phyloP scores from a whole-genome alignment of 2,329 filamentous ascomycete genomes.

The Aureobasidium vineae region DNA sequence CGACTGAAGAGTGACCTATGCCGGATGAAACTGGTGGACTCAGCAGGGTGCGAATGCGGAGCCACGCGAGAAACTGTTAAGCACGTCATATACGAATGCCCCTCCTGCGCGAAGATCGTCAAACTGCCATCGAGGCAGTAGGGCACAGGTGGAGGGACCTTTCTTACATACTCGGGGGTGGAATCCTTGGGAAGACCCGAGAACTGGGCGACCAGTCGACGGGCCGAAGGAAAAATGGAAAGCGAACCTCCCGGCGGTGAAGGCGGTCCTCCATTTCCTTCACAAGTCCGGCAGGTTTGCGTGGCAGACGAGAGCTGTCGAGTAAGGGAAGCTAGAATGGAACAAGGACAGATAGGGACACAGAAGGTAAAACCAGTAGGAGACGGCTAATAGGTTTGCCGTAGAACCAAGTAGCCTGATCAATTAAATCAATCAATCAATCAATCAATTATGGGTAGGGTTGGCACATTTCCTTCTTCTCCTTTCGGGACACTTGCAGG shows the following conservation, averaged over 20 bases:
- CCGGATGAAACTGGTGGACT: neutral
- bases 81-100: neutral
- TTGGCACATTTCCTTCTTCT: too few species aligned
- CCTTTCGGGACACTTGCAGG: too few species aligned
- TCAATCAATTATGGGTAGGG: too few species aligned
- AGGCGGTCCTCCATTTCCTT: constrained; percentile 3
- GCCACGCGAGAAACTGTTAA: neutral
- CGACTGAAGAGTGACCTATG: neutral
- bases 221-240: constrained; percentile 10
- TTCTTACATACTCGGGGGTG: constrained; percentile 1
- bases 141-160: constrained; percentile 6
- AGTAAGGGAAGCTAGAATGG: constrained; percentile 18
- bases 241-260: neutral
- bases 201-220: neutral
- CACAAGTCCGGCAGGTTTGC: neutral
- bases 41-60: neutral
- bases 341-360: constrained; percentile 7
- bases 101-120: neutral
- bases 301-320: neutral
- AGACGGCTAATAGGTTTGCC: constrained; percentile 5
- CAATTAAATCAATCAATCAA: constrained; percentile 14
- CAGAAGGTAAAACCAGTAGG: neutral
- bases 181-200: constrained; percentile 6
- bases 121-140: neutral
- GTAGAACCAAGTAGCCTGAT: constrained; percentile 20